Evolutionary conservation across 31 red algal species (phyloP).

Genomic region (Bonnemaisonia californica): DNA sequence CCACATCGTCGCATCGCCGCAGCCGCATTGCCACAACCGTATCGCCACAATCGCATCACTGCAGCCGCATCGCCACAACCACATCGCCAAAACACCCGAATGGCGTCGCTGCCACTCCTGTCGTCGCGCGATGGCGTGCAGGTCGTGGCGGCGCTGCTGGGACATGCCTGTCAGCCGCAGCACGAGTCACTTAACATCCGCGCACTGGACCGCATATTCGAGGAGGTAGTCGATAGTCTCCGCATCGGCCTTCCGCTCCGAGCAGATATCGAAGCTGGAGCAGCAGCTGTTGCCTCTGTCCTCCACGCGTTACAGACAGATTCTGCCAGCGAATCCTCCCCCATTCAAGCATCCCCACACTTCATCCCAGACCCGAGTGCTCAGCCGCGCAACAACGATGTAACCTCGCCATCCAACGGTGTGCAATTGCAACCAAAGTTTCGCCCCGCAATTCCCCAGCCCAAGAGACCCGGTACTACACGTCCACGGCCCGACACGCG

Average conservation of each 20-base stretch:
- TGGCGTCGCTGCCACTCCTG: conserved; percentile 9
- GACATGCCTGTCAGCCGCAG: background rate
- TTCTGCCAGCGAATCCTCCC: background rate
- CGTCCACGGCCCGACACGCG: background rate
- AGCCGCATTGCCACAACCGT: too few species aligned
- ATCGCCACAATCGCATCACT: too few species aligned
- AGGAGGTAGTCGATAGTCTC: conserved; percentile 15
- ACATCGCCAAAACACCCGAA: too few species aligned
- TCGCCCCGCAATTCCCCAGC: background rate
- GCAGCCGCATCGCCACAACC: too few species aligned
- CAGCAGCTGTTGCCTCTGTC: conserved; percentile 17
- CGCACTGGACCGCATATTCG: conserved; percentile 17
- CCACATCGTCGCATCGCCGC: too few species aligned
- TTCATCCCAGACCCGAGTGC: background rate
- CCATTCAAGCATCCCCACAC: background rate
- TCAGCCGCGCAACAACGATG: background rate
- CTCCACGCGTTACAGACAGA: background rate
- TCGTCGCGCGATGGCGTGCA: conserved; percentile 18
- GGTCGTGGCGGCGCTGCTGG: conserved; percentile 7
- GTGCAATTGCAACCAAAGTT: background rate
- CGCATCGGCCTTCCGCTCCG: conserved; percentile 3
- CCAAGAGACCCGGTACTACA: background rate
- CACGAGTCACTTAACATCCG: background rate
- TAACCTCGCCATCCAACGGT: background rate
- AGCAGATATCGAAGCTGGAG: background rate